phyloP scores from a whole-genome alignment of 2,329 filamentous ascomycete genomes.

The Emergomyces africanus region DNA sequence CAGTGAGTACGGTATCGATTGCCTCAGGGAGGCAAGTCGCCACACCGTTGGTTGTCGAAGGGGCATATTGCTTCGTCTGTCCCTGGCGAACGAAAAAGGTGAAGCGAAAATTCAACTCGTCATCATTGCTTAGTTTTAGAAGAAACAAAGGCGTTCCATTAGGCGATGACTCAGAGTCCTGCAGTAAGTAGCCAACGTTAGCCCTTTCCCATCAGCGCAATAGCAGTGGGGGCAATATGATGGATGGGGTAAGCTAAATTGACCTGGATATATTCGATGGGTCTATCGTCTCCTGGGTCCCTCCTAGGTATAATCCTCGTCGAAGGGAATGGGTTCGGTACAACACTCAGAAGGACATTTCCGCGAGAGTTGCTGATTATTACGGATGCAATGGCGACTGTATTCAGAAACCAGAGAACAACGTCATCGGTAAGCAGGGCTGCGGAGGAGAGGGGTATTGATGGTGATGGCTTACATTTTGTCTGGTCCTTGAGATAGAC shows the following conservation, averaged over 20 bases:
- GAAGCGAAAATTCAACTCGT: constrained; percentile 87
- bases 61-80: constrained; percentile 38
- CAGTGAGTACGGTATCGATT: constrained; percentile 66
- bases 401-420: constrained; percentile 5
- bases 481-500: constrained; percentile 86
- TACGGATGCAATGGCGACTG: constrained; percentile 80
- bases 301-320: constrained; percentile 61
- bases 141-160: constrained; percentile 54
- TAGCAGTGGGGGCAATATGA: constrained; percentile 2
- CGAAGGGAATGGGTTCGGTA: constrained; percentile 80
- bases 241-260: constrained; percentile 13
- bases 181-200: constrained; percentile 8
- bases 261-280: constrained; percentile 90
- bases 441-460: constrained; percentile 9
- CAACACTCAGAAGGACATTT: constrained; percentile 62
- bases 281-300: constrained; percentile 57
- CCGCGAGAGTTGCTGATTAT: constrained; percentile 67
- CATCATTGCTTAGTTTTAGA: constrained; percentile 75
- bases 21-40: constrained; percentile 38
- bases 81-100: constrained; percentile 64
- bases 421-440: constrained; percentile 8
- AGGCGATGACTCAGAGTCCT: constrained; percentile 61
- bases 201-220: constrained; percentile 3
- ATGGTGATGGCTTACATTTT: constrained; percentile 52
- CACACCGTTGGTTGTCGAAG: constrained; percentile 35